phyloP scores from a whole-genome alignment of 768 basidiomycete genomes.

The Tulasnella sp. region DNA sequence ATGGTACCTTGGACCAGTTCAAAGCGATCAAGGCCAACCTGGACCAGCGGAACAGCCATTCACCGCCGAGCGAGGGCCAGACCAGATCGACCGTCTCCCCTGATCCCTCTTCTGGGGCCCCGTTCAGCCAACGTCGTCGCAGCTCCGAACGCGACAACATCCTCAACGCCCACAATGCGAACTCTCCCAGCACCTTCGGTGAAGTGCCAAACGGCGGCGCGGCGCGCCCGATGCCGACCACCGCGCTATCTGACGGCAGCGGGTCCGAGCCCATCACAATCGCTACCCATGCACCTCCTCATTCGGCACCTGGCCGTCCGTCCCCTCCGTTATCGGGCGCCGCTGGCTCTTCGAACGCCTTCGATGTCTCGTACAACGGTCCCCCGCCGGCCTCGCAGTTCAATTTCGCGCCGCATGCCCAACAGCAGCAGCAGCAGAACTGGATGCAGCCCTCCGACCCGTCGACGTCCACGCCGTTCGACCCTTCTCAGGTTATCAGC shows the following conservation, averaged over 20 bases:
- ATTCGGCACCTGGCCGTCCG: conserved; percentile 2
- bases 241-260: not conserved
- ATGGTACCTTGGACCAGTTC: not conserved
- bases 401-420: not conserved
- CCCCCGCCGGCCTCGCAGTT: not conserved
- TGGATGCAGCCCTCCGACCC: conserved; percentile 6
- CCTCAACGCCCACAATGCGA: not conserved
- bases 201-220: not conserved
- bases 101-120: conserved; percentile 1
- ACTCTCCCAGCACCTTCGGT: not conserved
- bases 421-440: conserved; percentile 1
- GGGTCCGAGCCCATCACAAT: not conserved
- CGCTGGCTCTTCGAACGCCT: not conserved
- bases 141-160: not conserved
- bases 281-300: not conserved
- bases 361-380: conserved; percentile 6
- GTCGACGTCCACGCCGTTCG: not conserved
- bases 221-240: not conserved
- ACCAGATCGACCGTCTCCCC: conserved; percentile 1
- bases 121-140: not conserved
- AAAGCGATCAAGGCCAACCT: not conserved
- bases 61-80: not conserved
- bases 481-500: not conserved
- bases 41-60: conserved; percentile 1
- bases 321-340: not conserved